Conservation (phyloP, 1,284 basidiomycete species). For the Amanita bisporigera region DNA sequence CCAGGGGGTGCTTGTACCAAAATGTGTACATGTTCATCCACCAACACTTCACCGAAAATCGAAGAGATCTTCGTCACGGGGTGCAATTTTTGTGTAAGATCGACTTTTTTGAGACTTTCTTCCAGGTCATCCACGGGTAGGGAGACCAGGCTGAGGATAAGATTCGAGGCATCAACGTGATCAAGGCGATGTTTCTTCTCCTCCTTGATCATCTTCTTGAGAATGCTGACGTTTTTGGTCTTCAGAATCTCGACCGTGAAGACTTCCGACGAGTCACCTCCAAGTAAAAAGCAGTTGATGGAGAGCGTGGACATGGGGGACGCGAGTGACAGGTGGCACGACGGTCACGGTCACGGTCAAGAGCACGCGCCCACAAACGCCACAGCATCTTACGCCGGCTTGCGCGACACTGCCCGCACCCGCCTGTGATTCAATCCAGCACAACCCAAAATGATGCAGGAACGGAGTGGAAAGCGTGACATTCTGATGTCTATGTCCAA, state of each 20-base stretch:
- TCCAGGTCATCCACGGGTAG: not conserved
- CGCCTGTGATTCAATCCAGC: no score
- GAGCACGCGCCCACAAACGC: no score
- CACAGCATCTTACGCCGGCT: no score
- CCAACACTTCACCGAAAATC: not conserved
- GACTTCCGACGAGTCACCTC: slow-evolving; percentile 9
- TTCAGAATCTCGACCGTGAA: slow-evolving; percentile 1
- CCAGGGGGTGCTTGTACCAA: not conserved
- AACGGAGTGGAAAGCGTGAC: no score
- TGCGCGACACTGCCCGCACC: no score
- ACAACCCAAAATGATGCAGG: no score
- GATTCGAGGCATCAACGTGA: not conserved
- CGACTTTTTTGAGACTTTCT: not conserved
- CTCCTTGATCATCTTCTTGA: not conserved
- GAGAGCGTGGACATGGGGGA: no score
- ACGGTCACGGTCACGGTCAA: no score
- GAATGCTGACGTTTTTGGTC: not conserved
- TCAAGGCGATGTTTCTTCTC: not conserved
- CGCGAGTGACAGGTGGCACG: no score
- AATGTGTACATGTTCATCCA: not conserved
- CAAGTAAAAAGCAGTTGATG: slow-evolving; percentile 17
- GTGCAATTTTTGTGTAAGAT: not conserved
- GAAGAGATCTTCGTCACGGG: not conserved
- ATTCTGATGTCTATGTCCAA: no score
- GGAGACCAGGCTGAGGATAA: not conserved